Base-by-base conservation (phyloP, 805 yeast genomes). In the Cyberlindnera lachancei region DNA sequence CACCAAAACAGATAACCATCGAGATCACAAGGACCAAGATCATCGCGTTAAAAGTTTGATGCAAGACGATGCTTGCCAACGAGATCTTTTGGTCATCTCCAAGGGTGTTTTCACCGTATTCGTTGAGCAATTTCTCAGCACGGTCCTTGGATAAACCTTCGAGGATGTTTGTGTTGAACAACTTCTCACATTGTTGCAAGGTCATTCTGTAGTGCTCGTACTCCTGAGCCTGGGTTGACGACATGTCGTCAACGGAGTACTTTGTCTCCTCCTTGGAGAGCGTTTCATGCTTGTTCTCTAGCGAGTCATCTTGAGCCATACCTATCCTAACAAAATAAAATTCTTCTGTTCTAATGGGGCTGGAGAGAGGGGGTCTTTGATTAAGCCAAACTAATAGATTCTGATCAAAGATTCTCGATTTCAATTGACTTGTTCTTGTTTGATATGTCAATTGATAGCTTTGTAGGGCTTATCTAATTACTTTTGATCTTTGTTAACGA, bases 1-100 rank as follows among this genome's bases (percentile, higher is more conserved):
- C 78, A 15, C 80, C 87, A 29, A 80, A 65, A 5, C 88, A 77
- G 32, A 81, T 79, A 15, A 74, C 54, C 81, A 77, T 72, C 13
- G 85, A 74, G 23, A 79, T 77, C 33, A 80, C 56, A 42, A 80
- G 63, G 7, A 81, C 90, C 42, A 81, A 55, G 30, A 80, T 75
- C 92, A 81, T 81, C 29, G 92, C 90, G 50, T 81, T 81, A 53
- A 75, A 75, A 2, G 75, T 61, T 45, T 81, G 92, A 41, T 78
- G 79, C 25, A 79, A 58, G 18, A 81, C 39, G 35, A 82, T 80
- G 32, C 59, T 58, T 18, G 66, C 42, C 32, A 74, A 57, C 7
- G 80, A 71, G 33, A 79, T 69, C 16, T 66, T 67, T 24, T 62
- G 62, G 19, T 68, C 80, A 24, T 73, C 78, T 7, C 84, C 86